Evolutionary conservation across 2,329 filamentous ascomycete genomes (phyloP).

Genomic region (Pyrenochaeta sp.): DNA sequence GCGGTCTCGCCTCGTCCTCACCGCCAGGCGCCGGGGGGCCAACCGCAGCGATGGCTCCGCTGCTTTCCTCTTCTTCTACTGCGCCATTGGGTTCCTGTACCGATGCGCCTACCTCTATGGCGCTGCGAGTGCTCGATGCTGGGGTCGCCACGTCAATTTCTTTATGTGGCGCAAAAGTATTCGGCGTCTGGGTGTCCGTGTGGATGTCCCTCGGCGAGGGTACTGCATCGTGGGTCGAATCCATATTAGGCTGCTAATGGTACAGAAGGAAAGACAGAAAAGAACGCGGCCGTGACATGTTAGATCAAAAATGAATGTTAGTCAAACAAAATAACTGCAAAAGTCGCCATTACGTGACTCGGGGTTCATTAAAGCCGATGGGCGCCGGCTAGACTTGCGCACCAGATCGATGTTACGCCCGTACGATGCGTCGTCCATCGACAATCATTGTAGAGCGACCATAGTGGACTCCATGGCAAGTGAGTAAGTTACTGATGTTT

Average conservation of each 20-base stretch:
- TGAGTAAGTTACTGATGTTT: background rate
- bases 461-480: background rate
- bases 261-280: background rate
- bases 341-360: slow-evolving; percentile 1
- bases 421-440: background rate
- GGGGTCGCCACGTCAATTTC: slow-evolving; percentile 18
- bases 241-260: slow-evolving; percentile 7
- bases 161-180: slow-evolving; percentile 13
- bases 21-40: slow-evolving; percentile 20
- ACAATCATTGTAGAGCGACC: background rate
- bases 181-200: slow-evolving; percentile 1
- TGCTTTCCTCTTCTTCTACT: slow-evolving; percentile 7
- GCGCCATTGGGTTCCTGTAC: slow-evolving; percentile 1
- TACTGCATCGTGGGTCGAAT: slow-evolving; percentile 11
- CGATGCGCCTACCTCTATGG: slow-evolving; percentile 17
- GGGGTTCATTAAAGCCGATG: slow-evolving; percentile 10
- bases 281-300: slow-evolving; percentile 6
- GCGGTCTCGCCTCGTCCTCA: slow-evolving; percentile 36
- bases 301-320: background rate
- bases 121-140: slow-evolving; percentile 26
- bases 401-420: slow-evolving; percentile 14
- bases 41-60: slow-evolving; percentile 10
- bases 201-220: slow-evolving; percentile 1
- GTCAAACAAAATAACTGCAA: slow-evolving; percentile 2
- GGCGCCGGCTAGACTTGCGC: slow-evolving; percentile 9